These are phyloP conservation scores for Pyrrhoderma lamaoense DNA, from an alignment of 1,284 basidiomycete genomes.

Conservation along the genomic window DNA sequence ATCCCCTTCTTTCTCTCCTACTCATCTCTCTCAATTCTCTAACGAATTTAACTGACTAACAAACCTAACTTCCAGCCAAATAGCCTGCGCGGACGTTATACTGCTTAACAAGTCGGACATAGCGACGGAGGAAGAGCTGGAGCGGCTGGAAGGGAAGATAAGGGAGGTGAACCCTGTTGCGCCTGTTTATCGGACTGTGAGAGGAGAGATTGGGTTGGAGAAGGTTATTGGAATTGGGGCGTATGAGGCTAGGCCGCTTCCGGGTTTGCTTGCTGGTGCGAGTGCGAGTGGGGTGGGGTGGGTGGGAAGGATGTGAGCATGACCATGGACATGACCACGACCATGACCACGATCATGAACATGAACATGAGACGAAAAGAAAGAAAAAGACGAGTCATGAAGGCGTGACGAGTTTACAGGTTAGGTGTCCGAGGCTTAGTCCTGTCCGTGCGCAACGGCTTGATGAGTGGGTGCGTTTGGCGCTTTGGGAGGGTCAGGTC, in stretches of 20 bases:
- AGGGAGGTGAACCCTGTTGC: slow-evolving; percentile 72
- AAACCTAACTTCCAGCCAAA: slow-evolving; percentile 51
- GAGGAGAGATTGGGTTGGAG: slow-evolving; percentile 62
- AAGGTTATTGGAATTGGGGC: slow-evolving; percentile 75
- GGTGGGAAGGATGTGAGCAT: slow-evolving; percentile 23
- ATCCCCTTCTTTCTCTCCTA: no score
- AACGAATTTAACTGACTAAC: background rate
- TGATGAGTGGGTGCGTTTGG: slow-evolving; percentile 70
- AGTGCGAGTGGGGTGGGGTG: no score
- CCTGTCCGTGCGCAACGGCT: slow-evolving; percentile 39
- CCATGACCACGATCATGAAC: slow-evolving; percentile 25
- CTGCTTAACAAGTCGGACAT: slow-evolving; percentile 85
- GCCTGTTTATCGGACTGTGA: slow-evolving; percentile 62
- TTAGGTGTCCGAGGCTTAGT: slow-evolving; percentile 55
- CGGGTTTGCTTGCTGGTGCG: no score
- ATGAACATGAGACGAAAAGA: slow-evolving; percentile 26
- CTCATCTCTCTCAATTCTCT: background rate
- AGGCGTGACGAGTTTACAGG: slow-evolving; percentile 65
- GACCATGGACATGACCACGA: slow-evolving; percentile 20
- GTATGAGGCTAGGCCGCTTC: slow-evolving; percentile 41
- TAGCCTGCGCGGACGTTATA: slow-evolving; percentile 85
- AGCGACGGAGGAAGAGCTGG: slow-evolving; percentile 29
- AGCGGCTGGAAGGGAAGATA: slow-evolving; percentile 50
- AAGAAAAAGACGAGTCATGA: slow-evolving; percentile 56
- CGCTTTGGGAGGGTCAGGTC: slow-evolving; percentile 66